These are phyloP conservation scores for Leccinum uliginosum DNA, from an alignment of 768 basidiomycete species.

Conservation along the genomic window DNA sequence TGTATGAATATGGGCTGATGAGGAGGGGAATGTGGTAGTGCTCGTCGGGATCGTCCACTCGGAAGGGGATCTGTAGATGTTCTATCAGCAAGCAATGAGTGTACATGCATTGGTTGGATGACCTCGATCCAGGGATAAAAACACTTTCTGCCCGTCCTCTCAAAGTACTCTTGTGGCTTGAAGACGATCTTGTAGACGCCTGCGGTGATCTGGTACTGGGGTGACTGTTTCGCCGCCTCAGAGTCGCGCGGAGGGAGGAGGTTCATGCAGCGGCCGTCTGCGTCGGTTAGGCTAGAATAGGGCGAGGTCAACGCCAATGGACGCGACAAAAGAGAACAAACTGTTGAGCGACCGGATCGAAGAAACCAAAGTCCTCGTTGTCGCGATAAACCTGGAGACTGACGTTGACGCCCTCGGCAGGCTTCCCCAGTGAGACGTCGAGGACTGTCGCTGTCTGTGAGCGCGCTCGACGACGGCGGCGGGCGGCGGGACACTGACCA, in stretches of 20 bases:
- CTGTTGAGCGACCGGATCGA: conserved; percentile 59
- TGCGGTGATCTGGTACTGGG: conserved; percentile 41
- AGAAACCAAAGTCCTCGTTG: conserved; percentile 38
- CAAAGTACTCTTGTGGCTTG: conserved; percentile 80
- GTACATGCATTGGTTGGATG: conserved; percentile 8
- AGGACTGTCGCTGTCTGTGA: conserved; percentile 51
- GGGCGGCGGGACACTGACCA: conserved; percentile 41
- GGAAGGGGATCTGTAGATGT: conserved; percentile 68
- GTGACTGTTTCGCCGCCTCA: conserved; percentile 37
- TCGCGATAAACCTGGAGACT: conserved; percentile 51
- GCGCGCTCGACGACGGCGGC: neutral
- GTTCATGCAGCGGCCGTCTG: conserved; percentile 77
- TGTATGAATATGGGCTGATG: conserved; percentile 87
- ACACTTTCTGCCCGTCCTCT: conserved; percentile 52
- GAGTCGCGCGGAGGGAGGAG: conserved; percentile 59
- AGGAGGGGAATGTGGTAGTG: conserved; percentile 92
- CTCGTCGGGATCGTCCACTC: conserved; percentile 64
- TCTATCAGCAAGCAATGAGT: conserved; percentile 3
- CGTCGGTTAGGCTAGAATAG: conserved; percentile 60
- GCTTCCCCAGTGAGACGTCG: conserved; percentile 79
- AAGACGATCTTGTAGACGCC: conserved; percentile 80
- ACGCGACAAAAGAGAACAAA: conserved; percentile 28
- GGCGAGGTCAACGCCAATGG: neutral
- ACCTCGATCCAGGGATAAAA: conserved; percentile 96
- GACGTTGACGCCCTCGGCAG: conserved; percentile 67